phyloP scores from a whole-genome alignment of 2,329 filamentous ascomycete species.

The Cladosporium colombiae region DNA sequence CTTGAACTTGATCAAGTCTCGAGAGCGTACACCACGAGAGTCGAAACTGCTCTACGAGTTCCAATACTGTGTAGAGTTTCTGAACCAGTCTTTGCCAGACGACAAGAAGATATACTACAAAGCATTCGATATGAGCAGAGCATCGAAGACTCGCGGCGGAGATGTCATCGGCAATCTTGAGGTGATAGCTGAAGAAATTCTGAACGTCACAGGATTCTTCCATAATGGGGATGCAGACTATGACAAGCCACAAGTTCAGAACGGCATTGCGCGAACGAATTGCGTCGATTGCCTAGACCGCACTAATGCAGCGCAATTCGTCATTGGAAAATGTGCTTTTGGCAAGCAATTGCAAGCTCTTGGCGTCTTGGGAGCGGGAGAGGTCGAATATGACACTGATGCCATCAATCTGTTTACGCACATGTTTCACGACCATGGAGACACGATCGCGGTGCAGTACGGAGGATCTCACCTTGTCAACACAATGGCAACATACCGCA shows the following conservation, averaged over 20 bases:
- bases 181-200: constrained; percentile 81
- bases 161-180: constrained; percentile 94
- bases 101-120: constrained; percentile 89
- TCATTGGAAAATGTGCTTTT: constrained; percentile 91
- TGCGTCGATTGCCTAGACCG: constrained; percentile 97
- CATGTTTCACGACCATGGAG: constrained; percentile 95
- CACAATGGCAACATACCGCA: constrained; percentile 98
- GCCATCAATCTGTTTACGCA: constrained; percentile 94
- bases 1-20: constrained; percentile 81
- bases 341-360: constrained; percentile 90
- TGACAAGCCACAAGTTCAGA: constrained; percentile 71
- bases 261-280: constrained; percentile 91
- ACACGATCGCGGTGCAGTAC: constrained; percentile 97
- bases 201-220: constrained; percentile 88
- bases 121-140: constrained; percentile 97
- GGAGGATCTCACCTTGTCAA: constrained; percentile 97
- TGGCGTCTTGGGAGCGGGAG: constrained; percentile 77
- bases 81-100: constrained; percentile 87
- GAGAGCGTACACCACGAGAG: constrained; percentile 85
- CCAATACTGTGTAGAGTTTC: constrained; percentile 81
- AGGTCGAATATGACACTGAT: constrained; percentile 85
- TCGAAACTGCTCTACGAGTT: constrained; percentile 88
- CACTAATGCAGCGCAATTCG: constrained; percentile 96
- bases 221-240: constrained; percentile 79
- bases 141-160: constrained; percentile 84